Evolutionary conservation across 2,329 filamentous ascomycete genomes (phyloP).

Genomic region (Cladophialophora immunda): DNA sequence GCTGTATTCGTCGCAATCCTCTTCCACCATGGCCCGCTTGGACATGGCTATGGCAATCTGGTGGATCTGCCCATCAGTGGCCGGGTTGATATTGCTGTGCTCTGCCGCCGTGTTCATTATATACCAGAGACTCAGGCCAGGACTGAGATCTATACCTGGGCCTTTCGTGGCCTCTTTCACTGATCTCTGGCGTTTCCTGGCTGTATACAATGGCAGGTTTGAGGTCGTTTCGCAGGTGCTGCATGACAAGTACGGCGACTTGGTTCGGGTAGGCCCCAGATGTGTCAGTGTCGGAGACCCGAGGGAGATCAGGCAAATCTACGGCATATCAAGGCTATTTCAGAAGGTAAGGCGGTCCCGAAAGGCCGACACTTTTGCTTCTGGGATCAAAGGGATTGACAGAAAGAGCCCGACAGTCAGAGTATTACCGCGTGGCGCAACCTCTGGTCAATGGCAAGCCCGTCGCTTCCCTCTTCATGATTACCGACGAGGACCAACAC

Average conservation of each 20-base stretch:
- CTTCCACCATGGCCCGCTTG: not conserved
- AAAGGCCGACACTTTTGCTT: not conserved
- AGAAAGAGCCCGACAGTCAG: slow-evolving; percentile 13
- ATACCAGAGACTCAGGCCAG: slow-evolving; percentile 10
- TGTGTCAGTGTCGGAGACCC: slow-evolving; percentile 68
- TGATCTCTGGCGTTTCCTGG: slow-evolving; percentile 39
- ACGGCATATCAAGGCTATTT: slow-evolving; percentile 58
- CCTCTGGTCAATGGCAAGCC: slow-evolving; percentile 63
- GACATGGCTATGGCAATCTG: not conserved
- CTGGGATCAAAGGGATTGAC: not conserved
- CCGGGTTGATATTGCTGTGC: slow-evolving; percentile 9
- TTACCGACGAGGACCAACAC: slow-evolving; percentile 75
- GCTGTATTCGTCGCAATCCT: not conserved
- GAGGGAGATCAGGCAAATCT: slow-evolving; percentile 70
- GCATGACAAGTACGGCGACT: slow-evolving; percentile 75
- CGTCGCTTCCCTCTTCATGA: slow-evolving; percentile 79
- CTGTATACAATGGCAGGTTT: slow-evolving; percentile 36
- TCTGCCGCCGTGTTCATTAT: not conserved
- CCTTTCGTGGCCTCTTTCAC: slow-evolving; percentile 41
- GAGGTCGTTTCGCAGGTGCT: slow-evolving; percentile 50
- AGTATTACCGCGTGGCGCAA: slow-evolving; percentile 25
- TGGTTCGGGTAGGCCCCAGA: slow-evolving; percentile 79
- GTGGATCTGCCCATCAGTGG: not conserved
- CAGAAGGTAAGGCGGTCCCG: slow-evolving; percentile 19
- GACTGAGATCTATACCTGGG: slow-evolving; percentile 48